Conservation (phyloP, 352 stramenopile genomes). For the Globisporangium nagaii region DNA sequence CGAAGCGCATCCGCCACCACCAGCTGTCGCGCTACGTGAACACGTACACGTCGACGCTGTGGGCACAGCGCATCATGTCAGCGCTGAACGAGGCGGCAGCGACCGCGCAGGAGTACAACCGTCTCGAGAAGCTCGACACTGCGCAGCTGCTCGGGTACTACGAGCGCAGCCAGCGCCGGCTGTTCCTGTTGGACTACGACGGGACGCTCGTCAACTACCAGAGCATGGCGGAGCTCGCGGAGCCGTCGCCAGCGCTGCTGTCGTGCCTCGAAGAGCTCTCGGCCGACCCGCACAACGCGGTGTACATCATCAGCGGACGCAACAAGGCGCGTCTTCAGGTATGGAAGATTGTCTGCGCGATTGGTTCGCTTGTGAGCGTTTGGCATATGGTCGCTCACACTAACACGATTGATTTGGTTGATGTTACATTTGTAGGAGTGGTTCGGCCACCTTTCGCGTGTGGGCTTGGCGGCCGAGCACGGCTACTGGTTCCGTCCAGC, state of each 20-base stretch:
- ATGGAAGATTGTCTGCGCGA: background rate
- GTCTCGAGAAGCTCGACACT: slow-evolving; percentile 81
- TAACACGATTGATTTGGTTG: background rate
- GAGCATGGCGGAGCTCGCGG: slow-evolving; percentile 68
- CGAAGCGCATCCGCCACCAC: slow-evolving; percentile 83
- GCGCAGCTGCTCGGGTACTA: slow-evolving; percentile 80
- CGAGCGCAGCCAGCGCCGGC: slow-evolving; percentile 68
- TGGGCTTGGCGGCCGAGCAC: slow-evolving; percentile 74
- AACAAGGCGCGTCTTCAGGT: slow-evolving; percentile 68
- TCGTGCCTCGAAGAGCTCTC: slow-evolving; percentile 65
- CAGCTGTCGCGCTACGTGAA: slow-evolving; percentile 84
- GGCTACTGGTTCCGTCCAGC: slow-evolving; percentile 79
- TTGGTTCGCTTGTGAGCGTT: too few species aligned
- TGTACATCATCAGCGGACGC: slow-evolving; percentile 83
- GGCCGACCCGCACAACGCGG: slow-evolving; percentile 67
- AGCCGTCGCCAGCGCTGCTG: slow-evolving; percentile 46
- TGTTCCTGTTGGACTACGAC: slow-evolving; percentile 86
- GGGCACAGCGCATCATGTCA: slow-evolving; percentile 81
- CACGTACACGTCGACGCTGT: slow-evolving; percentile 86
- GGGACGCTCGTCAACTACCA: slow-evolving; percentile 79
- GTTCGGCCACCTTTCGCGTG: slow-evolving; percentile 73
- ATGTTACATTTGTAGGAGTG: slow-evolving; percentile 40
- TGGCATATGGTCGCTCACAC: too few species aligned
- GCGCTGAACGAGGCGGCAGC: slow-evolving; percentile 70
- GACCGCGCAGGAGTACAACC: slow-evolving; percentile 80